Evolutionary conservation across 2,329 filamentous ascomycete genomes (phyloP).

Genomic region (Phoma sp.): DNA sequence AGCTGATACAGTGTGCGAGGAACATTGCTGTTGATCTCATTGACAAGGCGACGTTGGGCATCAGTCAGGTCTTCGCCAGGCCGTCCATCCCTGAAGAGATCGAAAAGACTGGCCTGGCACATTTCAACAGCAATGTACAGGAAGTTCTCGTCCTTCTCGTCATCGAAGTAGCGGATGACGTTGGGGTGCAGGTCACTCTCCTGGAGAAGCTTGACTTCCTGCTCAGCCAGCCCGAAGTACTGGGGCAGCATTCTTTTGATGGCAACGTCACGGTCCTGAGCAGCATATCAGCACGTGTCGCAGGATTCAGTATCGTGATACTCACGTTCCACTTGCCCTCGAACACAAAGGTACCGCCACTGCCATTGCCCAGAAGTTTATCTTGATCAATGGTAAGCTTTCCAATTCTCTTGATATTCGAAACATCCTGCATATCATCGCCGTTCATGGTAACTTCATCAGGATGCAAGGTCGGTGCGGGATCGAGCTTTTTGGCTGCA

Average conservation of each 20-base stretch:
- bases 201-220: slow-evolving; percentile 87
- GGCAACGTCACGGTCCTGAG: slow-evolving; percentile 79
- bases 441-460: slow-evolving; percentile 50
- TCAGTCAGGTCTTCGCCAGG: slow-evolving; percentile 58
- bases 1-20: slow-evolving; percentile 86
- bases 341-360: slow-evolving; percentile 96
- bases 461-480: slow-evolving; percentile 42
- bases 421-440: slow-evolving; percentile 55
- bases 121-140: slow-evolving; percentile 95
- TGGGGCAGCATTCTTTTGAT: slow-evolving; percentile 97
- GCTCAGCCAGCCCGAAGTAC: slow-evolving; percentile 93
- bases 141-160: slow-evolving; percentile 86
- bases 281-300: background rate
- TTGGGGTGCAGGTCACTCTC: slow-evolving; percentile 97
- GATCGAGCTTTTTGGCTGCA: slow-evolving; percentile 48
- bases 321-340: slow-evolving; percentile 81
- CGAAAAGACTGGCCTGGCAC: slow-evolving; percentile 90
- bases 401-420: slow-evolving; percentile 62
- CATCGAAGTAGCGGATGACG: slow-evolving; percentile 94
- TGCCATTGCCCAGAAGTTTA: slow-evolving; percentile 73
- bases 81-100: slow-evolving; percentile 75
- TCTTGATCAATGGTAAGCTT: slow-evolving; percentile 66
- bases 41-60: slow-evolving; percentile 70
- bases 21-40: slow-evolving; percentile 75
- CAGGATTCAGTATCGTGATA: background rate